These are phyloP conservation scores for Picea glauca DNA, from an alignment of 75 land plant species.

Conservation along the genomic window DNA sequence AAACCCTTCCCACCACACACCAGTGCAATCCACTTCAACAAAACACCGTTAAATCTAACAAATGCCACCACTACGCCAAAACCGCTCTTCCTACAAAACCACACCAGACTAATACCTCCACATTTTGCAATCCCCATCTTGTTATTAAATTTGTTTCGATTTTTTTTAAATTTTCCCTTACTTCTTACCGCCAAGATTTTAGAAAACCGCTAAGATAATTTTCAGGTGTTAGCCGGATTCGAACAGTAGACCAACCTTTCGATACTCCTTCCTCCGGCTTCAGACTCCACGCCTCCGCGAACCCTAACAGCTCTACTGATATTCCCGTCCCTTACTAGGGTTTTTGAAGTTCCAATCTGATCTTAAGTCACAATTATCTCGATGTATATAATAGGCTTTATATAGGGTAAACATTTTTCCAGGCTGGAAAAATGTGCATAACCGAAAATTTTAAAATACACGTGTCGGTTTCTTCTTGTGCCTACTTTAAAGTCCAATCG, in stretches of 20 bases:
- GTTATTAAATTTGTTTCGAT: background rate
- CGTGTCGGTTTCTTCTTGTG: too few species aligned
- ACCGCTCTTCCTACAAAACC: slow-evolving; percentile 8
- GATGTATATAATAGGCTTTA: too few species aligned
- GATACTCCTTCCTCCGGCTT: background rate
- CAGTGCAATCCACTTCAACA: background rate
- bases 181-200: background rate
- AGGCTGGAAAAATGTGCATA: too few species aligned
- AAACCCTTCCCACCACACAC: background rate
- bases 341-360: too few species aligned
- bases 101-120: slow-evolving; percentile 1
- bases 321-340: too few species aligned
- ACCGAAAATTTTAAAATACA: too few species aligned
- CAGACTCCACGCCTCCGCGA: background rate
- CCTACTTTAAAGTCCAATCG: too few species aligned
- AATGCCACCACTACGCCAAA: slow-evolving; percentile 10
- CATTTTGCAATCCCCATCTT: slow-evolving; percentile 5
- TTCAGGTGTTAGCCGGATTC: background rate
- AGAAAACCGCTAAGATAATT: too few species aligned
- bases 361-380: too few species aligned
- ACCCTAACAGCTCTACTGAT: background rate
- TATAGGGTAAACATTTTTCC: too few species aligned
- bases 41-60: background rate
- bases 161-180: background rate
- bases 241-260: slow-evolving; percentile 10